phyloP scores from a whole-genome alignment of 495 filamentous ascomycete genomes.

The Trichodelitschia bisporula region DNA sequence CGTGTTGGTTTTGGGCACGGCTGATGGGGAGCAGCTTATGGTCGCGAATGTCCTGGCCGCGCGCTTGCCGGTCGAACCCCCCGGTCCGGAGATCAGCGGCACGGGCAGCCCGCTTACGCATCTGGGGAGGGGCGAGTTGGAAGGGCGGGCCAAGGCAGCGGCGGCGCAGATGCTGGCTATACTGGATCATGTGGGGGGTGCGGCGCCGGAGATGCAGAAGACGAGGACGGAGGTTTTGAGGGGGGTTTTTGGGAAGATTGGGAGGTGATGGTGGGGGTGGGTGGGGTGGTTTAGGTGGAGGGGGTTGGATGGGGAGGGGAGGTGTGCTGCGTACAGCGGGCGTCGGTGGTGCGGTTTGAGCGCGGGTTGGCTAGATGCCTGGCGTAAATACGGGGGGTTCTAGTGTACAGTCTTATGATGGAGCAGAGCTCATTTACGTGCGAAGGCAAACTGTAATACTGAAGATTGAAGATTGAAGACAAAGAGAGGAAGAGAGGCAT shows the following conservation, averaged over 20 bases:
- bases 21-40: conserved; percentile 9
- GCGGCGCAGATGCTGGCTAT: conserved; percentile 10
- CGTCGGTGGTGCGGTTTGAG: too few relatives aligned
- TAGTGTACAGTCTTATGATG: too few relatives aligned
- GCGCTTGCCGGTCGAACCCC: background rate
- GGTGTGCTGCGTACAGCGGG: too few relatives aligned
- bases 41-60: conserved; percentile 13
- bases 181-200: conserved; percentile 12
- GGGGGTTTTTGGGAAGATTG: conserved; percentile 9
- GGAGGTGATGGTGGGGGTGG: conserved; percentile 1
- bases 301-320: too few relatives aligned
- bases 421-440: too few relatives aligned
- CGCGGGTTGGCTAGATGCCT: too few relatives aligned
- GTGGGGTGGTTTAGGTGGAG: too few relatives aligned
- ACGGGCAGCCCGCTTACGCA: background rate
- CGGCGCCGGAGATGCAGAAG: conserved; percentile 15
- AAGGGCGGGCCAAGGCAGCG: conserved; percentile 7
- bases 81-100: background rate
- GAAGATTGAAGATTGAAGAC: too few relatives aligned
- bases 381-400: too few relatives aligned
- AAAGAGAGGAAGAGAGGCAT: too few relatives aligned
- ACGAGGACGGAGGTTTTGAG: conserved; percentile 15
- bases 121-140: background rate
- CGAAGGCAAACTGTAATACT: too few relatives aligned
- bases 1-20: background rate